Conservation (phyloP, 163 green algal species). For the Scenedesmus sp. region DNA sequence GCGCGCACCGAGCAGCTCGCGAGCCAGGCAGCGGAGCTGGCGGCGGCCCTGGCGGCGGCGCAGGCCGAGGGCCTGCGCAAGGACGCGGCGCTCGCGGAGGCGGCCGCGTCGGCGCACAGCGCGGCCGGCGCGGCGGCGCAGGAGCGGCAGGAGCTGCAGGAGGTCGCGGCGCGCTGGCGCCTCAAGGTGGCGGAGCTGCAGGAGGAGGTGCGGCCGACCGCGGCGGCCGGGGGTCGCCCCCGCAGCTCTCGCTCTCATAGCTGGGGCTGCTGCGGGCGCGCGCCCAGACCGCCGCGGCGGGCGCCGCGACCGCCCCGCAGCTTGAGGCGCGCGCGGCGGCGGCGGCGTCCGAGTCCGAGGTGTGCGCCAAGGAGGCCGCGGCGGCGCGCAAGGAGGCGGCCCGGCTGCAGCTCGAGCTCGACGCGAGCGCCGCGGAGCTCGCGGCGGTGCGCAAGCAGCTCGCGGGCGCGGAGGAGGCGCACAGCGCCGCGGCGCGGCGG, state of each 20-base stretch:
- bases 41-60: background rate
- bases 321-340: slow-evolving; percentile 6
- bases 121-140: background rate
- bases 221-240: no score
- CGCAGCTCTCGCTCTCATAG: background rate
- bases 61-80: slow-evolving; percentile 2
- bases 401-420: slow-evolving; percentile 4
- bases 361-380: background rate
- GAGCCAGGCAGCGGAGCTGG: background rate
- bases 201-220: slow-evolving; percentile 12
- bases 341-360: slow-evolving; percentile 4
- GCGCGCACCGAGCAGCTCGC: slow-evolving; percentile 10
- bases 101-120: background rate
- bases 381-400: background rate
- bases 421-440: slow-evolving; percentile 14
- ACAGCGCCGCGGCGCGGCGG: slow-evolving; percentile 14
- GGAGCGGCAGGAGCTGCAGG: slow-evolving; percentile 27
- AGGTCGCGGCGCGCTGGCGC: slow-evolving; percentile 1
- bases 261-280: background rate
- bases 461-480: slow-evolving; percentile 11
- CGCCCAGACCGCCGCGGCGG: background rate
- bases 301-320: slow-evolving; percentile 2
- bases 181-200: slow-evolving; percentile 21
- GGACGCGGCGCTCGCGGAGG: slow-evolving; percentile 18
- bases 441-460: background rate